Conservation (phyloP, 1,284 basidiomycete species). For the Microbotryum lychnidis-dioicae region DNA sequence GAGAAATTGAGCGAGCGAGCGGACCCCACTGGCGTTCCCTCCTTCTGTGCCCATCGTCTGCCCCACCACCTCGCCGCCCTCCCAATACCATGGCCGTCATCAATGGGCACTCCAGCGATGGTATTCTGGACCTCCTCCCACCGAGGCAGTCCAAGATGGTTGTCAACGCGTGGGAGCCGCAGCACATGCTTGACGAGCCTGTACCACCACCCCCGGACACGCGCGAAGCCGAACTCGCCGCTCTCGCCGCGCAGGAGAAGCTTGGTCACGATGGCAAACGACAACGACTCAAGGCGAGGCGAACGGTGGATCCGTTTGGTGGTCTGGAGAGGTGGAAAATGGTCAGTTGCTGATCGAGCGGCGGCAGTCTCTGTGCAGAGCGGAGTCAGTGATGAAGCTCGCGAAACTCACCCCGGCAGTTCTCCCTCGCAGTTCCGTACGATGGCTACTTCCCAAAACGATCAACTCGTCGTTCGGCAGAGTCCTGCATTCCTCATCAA, state of each 20-base stretch:
- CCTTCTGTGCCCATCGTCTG: too few species aligned
- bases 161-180: slow-evolving; percentile 22
- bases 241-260: slow-evolving; percentile 33
- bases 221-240: slow-evolving; percentile 32
- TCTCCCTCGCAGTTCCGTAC: slow-evolving; percentile 24
- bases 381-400: too few species aligned
- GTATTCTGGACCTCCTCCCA: too few species aligned
- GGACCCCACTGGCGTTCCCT: too few species aligned
- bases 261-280: slow-evolving; percentile 28
- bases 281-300: slow-evolving; percentile 46
- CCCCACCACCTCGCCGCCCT: too few species aligned
- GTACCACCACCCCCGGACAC: slow-evolving; percentile 32
- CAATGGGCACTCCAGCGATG: too few species aligned
- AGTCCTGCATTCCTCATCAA: slow-evolving; percentile 47
- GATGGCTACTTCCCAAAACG: slow-evolving; percentile 9
- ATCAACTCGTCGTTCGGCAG: slow-evolving; percentile 67
- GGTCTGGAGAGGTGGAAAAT: slow-evolving; percentile 71
- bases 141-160: too few species aligned
- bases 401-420: background rate
- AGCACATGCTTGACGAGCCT: slow-evolving; percentile 28
- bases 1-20: too few species aligned
- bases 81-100: too few species aligned
- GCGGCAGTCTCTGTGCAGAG: background rate
- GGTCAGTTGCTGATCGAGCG: slow-evolving; percentile 49
- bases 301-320: slow-evolving; percentile 91